A percentile compares a stretch with the other conserved stretches of the same genome.
phyloP scores from a whole-genome alignment of 2,329 filamentous ascomycete species.

The Macrophomina pseudophaseolina region DNA sequence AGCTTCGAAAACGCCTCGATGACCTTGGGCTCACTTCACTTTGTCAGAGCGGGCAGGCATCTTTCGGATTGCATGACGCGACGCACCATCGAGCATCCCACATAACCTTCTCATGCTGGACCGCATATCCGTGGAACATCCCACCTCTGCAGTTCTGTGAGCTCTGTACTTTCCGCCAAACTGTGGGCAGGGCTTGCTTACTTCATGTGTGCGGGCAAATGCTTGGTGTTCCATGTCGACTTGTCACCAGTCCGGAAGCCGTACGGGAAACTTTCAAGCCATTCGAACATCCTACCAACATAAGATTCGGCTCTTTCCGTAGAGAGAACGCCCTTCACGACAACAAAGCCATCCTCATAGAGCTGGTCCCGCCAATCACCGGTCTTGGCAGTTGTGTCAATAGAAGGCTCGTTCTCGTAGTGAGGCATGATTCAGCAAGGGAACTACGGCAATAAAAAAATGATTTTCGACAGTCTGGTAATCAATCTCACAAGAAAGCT shows the following conservation, averaged over 20 bases:
- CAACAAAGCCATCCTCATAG: slow-evolving; percentile 36
- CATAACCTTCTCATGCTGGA: slow-evolving; percentile 50
- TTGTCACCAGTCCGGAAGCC: slow-evolving; percentile 38
- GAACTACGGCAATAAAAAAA: background rate
- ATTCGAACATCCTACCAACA: slow-evolving; percentile 37
- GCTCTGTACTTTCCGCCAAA: slow-evolving; percentile 27
- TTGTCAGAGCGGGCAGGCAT: background rate
- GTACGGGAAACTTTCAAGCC: slow-evolving; percentile 37
- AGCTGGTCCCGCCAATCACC: slow-evolving; percentile 41
- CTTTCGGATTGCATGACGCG: slow-evolving; percentile 27
- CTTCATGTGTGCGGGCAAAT: slow-evolving; percentile 45
- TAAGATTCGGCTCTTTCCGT: slow-evolving; percentile 37
- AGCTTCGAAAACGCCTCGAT: slow-evolving; percentile 50
- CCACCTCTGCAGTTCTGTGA: slow-evolving; percentile 45
- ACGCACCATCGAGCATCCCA: slow-evolving; percentile 48
- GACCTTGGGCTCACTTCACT: slow-evolving; percentile 45
- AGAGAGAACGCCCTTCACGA: slow-evolving; percentile 35
- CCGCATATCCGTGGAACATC: slow-evolving; percentile 49
- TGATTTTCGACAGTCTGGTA: too few relatives aligned
- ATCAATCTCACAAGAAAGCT: too few relatives aligned
- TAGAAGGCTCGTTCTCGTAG: slow-evolving; percentile 29
- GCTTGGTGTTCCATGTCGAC: slow-evolving; percentile 50
- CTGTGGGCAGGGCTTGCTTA: slow-evolving; percentile 10
- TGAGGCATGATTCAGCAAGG: slow-evolving; percentile 18
- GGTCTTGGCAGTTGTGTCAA: slow-evolving; percentile 27